Conservation (phyloP, 2,329 filamentous ascomycete species). For the Ceratocystis cacaofunesta region DNA sequence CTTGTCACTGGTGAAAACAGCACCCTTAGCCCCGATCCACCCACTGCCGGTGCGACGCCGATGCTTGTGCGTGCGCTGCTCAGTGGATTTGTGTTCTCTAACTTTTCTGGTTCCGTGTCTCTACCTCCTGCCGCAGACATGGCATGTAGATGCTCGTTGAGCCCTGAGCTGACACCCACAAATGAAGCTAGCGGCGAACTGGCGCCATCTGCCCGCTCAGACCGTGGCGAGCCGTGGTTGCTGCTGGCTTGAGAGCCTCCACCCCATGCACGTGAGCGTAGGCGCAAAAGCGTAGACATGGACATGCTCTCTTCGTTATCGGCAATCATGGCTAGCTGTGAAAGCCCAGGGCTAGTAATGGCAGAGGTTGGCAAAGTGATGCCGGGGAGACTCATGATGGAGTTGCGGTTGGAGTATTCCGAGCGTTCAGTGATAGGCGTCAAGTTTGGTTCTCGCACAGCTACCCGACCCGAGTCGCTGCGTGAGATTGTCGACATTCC, state of each 20-base stretch:
- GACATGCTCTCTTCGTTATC: slow-evolving; percentile 46
- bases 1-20: neutral
- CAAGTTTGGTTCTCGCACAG: slow-evolving; percentile 74
- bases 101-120: neutral
- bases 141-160: slow-evolving; percentile 8
- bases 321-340: slow-evolving; percentile 56
- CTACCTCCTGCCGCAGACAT: neutral
- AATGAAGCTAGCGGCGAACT: slow-evolving; percentile 26
- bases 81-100: neutral
- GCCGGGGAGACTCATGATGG: slow-evolving; percentile 58
- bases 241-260: slow-evolving; percentile 63
- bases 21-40: neutral
- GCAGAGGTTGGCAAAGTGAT: slow-evolving; percentile 28
- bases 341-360: slow-evolving; percentile 56
- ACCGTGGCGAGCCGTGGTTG: slow-evolving; percentile 35
- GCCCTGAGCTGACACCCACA: slow-evolving; percentile 9
- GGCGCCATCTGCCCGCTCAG: slow-evolving; percentile 34
- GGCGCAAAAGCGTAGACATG: slow-evolving; percentile 57
- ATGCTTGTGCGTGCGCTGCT: neutral
- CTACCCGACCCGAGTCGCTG: slow-evolving; percentile 56
- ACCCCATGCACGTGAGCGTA: slow-evolving; percentile 65
- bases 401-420: slow-evolving; percentile 91
- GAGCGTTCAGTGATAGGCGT: slow-evolving; percentile 93
- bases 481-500: slow-evolving; percentile 42
- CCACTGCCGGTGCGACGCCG: neutral